Base-by-base conservation (phyloP, 1,284 basidiomycete genomes). In the Sporisorium scitamineum region DNA sequence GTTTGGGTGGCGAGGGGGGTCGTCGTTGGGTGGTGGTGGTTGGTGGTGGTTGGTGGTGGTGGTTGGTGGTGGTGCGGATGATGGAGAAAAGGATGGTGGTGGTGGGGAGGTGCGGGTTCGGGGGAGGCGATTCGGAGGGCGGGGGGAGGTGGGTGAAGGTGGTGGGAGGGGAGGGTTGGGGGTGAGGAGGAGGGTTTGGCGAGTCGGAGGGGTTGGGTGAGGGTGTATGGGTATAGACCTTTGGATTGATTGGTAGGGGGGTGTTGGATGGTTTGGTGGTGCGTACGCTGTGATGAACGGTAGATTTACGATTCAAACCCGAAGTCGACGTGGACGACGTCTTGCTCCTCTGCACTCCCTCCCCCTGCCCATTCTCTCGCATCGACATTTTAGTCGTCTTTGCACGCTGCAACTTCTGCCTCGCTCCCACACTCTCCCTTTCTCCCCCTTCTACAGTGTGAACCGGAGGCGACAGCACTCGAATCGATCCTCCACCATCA, bases 371-470 rank as follows among this genome's bases (percentile, higher is more conserved):
- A 13, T 16, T 34, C n/a, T 41, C 39, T 18, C 16, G 14, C 3
- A 10, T 20, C 24, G 24, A 22, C 18, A 31, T 24, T 22, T 71
- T 71, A 10, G 63, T 48, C 5, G 69, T 71, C 18, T 66, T 71
- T 0, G 69, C 69, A 6, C 69, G 69, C n/a, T 66, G 59, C 29
- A 71, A 31, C 29, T 70, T 70, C 8, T 54, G 62, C 20, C 69
- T 53, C 14, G 62, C 57, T 26, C 68, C 62, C 5, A 34, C 29
- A 5, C 5, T 32, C 16, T 26, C 47, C 5, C 47, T 18, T 9
- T 22, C 51, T 22, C 51, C 18, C 22, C 5, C 54, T 31, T 11
- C 41, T 44, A 4, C 18, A 14, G n/a, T n/a, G n/a, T n/a, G 26
- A 18, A 29, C 11, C 13, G 41, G 18, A 29, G 42, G 42, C 6